These are phyloP conservation scores for Amaranthus palmeri DNA, from an alignment of 148 eudicot genomes.

Conservation along the genomic window DNA sequence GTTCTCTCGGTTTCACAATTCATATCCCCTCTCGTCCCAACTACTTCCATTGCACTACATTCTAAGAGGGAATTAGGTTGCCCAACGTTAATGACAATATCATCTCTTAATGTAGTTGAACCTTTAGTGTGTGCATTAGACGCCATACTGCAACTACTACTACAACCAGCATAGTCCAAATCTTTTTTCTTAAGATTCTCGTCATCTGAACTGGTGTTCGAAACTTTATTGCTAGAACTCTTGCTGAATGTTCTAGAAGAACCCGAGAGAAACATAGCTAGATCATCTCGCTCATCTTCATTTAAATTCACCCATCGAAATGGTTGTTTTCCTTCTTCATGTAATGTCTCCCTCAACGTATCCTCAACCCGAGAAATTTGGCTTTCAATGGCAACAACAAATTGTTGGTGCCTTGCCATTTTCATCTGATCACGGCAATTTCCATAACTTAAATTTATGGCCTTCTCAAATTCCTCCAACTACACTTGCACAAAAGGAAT, in stretches of 20 bases:
- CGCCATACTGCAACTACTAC: constrained; percentile 20
- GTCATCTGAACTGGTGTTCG: constrained; percentile 10
- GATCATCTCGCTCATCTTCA: constrained; percentile 79
- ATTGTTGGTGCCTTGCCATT: constrained; percentile 62
- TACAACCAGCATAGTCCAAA: constrained; percentile 24
- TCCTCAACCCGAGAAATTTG: constrained; percentile 68
- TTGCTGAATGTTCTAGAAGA: constrained; percentile 27
- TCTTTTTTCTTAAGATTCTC: constrained; percentile 26
- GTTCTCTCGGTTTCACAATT: constrained; percentile 38
- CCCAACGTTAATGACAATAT: constrained; percentile 25
- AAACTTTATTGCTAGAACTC: constrained; percentile 21
- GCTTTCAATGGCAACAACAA: constrained; percentile 64
- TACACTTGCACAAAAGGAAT: constrained; percentile 20
- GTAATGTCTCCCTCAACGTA: constrained; percentile 45
- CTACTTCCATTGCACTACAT: constrained; percentile 26
- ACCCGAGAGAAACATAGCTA: constrained; percentile 81
- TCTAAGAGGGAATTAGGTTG: constrained; percentile 24
- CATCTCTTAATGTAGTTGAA: constrained; percentile 24
- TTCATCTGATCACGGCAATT: constrained; percentile 50
- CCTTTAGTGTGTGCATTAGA: constrained; percentile 18
- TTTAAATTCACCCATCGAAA: constrained; percentile 80
- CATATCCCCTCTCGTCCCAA: constrained; percentile 30
- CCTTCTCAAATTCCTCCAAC: constrained; percentile 93
- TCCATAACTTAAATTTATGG: constrained; percentile 66
- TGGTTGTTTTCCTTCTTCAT: constrained; percentile 49